These are phyloP conservation scores for Penstemon newberryi DNA, from an alignment of 257 asterid genomes.

Conservation along the genomic window DNA sequence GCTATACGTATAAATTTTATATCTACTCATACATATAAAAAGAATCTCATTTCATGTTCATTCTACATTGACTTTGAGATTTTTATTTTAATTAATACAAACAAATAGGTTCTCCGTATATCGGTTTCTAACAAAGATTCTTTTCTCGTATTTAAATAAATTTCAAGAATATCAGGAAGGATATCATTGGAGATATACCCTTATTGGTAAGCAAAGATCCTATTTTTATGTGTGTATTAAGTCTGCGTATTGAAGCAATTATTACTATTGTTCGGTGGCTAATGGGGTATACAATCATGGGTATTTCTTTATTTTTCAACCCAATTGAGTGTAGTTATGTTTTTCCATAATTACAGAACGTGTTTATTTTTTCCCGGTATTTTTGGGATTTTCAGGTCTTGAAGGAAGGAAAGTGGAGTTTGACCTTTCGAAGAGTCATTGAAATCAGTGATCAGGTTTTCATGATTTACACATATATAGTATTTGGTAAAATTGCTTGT, in stretches of 20 bases:
- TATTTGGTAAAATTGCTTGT: background rate
- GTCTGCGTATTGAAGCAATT: conserved; percentile 32
- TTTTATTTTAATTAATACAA: too few species aligned
- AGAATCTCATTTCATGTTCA: too few species aligned
- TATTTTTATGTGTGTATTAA: conserved; percentile 14
- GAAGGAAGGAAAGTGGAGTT: conserved; percentile 49
- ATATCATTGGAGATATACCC: conserved; percentile 35
- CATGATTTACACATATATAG: conserved; percentile 26
- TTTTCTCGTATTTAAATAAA: too few species aligned
- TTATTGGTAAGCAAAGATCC: conserved; percentile 55
- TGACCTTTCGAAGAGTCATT: conserved; percentile 51
- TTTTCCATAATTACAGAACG: conserved; percentile 8
- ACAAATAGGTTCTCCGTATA: background rate
- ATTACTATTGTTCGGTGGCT: conserved; percentile 34
- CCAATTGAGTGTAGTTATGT: conserved; percentile 38
- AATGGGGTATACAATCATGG: conserved; percentile 36
- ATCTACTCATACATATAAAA: background rate
- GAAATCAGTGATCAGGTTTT: conserved; percentile 13
- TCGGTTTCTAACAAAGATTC: background rate
- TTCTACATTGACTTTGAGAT: background rate
- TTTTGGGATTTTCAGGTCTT: conserved; percentile 47
- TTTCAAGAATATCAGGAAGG: conserved; percentile 7
- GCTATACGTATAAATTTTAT: background rate
- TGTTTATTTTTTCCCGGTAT: too few species aligned
- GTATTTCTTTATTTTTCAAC: conserved; percentile 49